These are phyloP conservation scores for Ehretia macrophylla DNA, from an alignment of 257 asterid genomes.

Conservation along the genomic window DNA sequence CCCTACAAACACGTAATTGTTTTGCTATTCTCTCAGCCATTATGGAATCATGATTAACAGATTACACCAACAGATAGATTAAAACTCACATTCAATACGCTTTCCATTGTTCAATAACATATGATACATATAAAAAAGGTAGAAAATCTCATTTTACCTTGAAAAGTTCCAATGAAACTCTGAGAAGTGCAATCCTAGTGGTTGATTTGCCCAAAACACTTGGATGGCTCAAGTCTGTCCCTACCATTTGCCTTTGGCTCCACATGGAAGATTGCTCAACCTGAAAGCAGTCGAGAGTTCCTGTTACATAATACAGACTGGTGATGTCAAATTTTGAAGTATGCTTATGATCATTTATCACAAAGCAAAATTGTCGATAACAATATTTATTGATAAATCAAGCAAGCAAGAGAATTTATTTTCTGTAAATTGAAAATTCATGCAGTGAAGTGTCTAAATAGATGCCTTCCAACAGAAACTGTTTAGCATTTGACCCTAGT, in stretches of 20 bases:
- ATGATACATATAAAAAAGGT: conserved; percentile 8
- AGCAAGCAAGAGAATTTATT: too few species aligned
- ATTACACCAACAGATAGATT: too few species aligned
- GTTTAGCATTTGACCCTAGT: too few species aligned
- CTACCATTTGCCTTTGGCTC: conserved; percentile 41
- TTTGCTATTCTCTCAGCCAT: neutral
- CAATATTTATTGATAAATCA: too few species aligned
- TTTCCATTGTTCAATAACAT: neutral
- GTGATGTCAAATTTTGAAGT: conserved; percentile 41
- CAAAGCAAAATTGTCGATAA: neutral
- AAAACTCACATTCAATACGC: too few species aligned
- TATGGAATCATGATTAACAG: neutral
- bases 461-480: too few species aligned
- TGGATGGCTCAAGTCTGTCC: conserved; percentile 49
- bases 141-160: conserved; percentile 27
- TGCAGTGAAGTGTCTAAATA: too few species aligned
- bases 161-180: conserved; percentile 41
- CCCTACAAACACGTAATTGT: conserved; percentile 36
- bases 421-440: too few species aligned
- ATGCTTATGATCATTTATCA: conserved; percentile 20
- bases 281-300: conserved; percentile 82
- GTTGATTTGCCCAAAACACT: conserved; percentile 59
- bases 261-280: conserved; percentile 64
- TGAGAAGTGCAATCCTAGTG: conserved; percentile 74
- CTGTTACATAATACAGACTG: conserved; percentile 69